phyloP scores from a whole-genome alignment of 768 basidiomycete genomes.

The Multifurca ochricompacta region DNA sequence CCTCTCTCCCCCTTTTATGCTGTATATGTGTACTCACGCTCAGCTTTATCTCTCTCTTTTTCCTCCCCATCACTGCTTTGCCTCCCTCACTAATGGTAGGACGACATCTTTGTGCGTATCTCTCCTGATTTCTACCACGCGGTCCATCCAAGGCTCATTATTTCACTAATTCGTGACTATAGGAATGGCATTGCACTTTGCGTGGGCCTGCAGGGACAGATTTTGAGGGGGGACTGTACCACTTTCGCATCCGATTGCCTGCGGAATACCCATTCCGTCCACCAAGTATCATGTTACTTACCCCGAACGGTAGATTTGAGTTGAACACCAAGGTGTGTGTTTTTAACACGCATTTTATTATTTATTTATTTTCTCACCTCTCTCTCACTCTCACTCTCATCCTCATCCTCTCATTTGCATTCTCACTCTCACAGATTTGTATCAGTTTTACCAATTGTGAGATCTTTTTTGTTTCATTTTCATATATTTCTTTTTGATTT shows the following conservation, averaged over 20 bases:
- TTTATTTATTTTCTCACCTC: not conserved
- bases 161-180: slow-evolving; percentile 20
- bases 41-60: no score
- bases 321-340: slow-evolving; percentile 80
- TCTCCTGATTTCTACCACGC: not conserved
- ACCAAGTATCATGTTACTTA: slow-evolving; percentile 92
- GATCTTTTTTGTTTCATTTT: slow-evolving; percentile 27
- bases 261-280: slow-evolving; percentile 96
- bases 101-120: slow-evolving; percentile 77
- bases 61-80: not conserved
- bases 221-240: slow-evolving; percentile 93
- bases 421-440: slow-evolving; percentile 57
- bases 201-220: slow-evolving; percentile 83
- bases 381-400: not conserved
- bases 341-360: not conserved
- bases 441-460: slow-evolving; percentile 88
- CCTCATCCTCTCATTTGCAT: not conserved
- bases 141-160: slow-evolving; percentile 12
- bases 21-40: slow-evolving; percentile 5
- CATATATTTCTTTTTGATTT: slow-evolving; percentile 21
- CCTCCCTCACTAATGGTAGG: slow-evolving; percentile 34
- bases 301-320: slow-evolving; percentile 96
- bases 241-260: slow-evolving; percentile 84
- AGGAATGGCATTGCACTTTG: slow-evolving; percentile 98
- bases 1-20: no score